Evolutionary conservation across 2,329 filamentous ascomycete genomes (phyloP).

Genomic region (Ramularia collo-cygni): DNA sequence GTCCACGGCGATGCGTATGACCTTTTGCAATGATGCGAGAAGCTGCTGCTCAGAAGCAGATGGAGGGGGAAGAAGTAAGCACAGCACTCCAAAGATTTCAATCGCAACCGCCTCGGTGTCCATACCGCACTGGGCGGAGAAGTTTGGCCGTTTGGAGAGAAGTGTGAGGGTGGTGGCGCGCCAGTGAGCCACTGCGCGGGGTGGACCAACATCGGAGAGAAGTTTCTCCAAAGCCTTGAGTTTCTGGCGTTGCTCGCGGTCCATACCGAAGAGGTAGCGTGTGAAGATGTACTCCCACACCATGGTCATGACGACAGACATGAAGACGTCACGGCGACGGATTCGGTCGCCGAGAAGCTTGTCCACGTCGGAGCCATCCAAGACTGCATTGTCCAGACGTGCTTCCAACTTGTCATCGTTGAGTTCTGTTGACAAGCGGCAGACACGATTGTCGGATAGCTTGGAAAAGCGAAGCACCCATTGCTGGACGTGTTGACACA

Average conservation of each 20-base stretch:
- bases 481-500: slow-evolving; percentile 93
- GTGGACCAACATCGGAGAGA: slow-evolving; percentile 78
- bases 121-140: slow-evolving; percentile 71
- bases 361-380: slow-evolving; percentile 92
- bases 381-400: slow-evolving; percentile 84
- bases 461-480: slow-evolving; percentile 98
- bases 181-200: slow-evolving; percentile 91
- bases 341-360: slow-evolving; percentile 81
- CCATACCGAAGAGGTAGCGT: slow-evolving; percentile 96
- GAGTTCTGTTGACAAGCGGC: slow-evolving; percentile 74
- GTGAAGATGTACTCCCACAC: slow-evolving; percentile 99
- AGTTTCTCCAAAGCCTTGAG: slow-evolving; percentile 93
- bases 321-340: slow-evolving; percentile 85
- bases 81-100: slow-evolving; percentile 78
- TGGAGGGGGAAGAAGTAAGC: slow-evolving; percentile 79
- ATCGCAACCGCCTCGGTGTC: slow-evolving; percentile 96
- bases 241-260: slow-evolving; percentile 93
- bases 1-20: slow-evolving; percentile 81
- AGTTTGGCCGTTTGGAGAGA: slow-evolving; percentile 71
- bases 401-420: slow-evolving; percentile 90
- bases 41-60: slow-evolving; percentile 73
- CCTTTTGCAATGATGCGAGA: slow-evolving; percentile 74
- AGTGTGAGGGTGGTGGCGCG: slow-evolving; percentile 90
- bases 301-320: slow-evolving; percentile 99
- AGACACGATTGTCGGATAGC: slow-evolving; percentile 86